Base-by-base conservation (phyloP, 768 basidiomycete species). In the Naganishia randhawae region DNA sequence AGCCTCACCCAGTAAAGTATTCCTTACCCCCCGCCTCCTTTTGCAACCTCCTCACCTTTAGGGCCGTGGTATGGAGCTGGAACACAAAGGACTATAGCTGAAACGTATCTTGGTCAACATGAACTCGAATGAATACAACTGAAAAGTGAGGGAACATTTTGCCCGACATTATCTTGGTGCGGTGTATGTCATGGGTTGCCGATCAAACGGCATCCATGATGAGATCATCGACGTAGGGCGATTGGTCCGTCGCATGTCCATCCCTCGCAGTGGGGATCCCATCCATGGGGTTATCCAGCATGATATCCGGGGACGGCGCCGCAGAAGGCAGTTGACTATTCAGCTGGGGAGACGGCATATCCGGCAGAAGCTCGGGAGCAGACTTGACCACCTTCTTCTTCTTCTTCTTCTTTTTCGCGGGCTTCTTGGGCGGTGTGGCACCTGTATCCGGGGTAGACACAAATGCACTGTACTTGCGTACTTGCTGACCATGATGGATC, bases 331-430 rank as follows among this genome's bases (percentile, higher is more conserved):
- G 25, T 7, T 16, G 35, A 35, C 57, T 61, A 41, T 22, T 25
- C 22, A 61, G n/a, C 14, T 22, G n/a, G 6, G 35, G 22, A 19
- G 57, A 61, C 13, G 57, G 57, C 57, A 61, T 39, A 3, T 61
- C 57, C 11, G 57, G 57, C 8, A 41, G 2, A n/a, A 61, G n/a
- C 32, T 61, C 57, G 14, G 33, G 19, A 3, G n/a, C 35, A 22
- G 57, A 61, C 39, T 61, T 61, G 37, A 61, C 37, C 7, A 61
- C 57, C 57, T 61, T 61, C 57, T 61, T 61, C 57, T 61, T 61
- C 57, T 61, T 61, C 57, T 61, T 61, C 39, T 61, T 61, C 39
- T 61, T 61, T 29, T 61, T 61, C 22, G 29, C 57, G 33, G 57
- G 57, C 16, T 42, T 61, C 57, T 61, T 61, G 5, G 57, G 57